Conservation (phyloP, 352 stramenopile species). For the Pythium diclinum region DNA sequence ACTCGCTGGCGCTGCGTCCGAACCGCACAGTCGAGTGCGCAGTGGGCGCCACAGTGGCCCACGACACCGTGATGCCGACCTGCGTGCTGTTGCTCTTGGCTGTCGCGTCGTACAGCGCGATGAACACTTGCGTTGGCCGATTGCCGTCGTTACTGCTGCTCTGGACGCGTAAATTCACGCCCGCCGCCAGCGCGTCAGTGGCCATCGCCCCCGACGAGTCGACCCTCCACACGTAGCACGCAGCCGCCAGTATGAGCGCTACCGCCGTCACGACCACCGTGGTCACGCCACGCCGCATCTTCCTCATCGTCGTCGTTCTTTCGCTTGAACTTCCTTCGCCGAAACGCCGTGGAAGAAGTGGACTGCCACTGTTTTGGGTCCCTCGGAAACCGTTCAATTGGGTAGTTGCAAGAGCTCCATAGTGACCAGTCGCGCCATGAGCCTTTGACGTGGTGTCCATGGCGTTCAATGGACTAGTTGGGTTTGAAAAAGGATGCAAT, state of each 20-base stretch:
- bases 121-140: constrained; percentile 41
- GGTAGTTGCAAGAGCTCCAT: constrained; percentile 10
- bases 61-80: constrained; percentile 58
- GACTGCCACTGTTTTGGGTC: constrained; percentile 23
- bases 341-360: constrained; percentile 14
- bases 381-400: constrained; percentile 6
- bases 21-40: constrained; percentile 49
- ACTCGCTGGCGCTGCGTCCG: constrained; percentile 28
- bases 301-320: constrained; percentile 5
- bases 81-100: not conserved
- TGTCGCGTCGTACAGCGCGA: constrained; percentile 38
- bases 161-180: constrained; percentile 15
- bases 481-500: not conserved
- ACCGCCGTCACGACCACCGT: constrained; percentile 13
- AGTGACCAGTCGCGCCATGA: not conserved
- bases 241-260: constrained; percentile 12
- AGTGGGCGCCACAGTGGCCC: constrained; percentile 44
- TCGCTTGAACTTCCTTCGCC: constrained; percentile 12
- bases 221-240: constrained; percentile 13
- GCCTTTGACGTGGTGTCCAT: not conserved
- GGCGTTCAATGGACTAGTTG: not conserved
- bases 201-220: not conserved
- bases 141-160: constrained; percentile 13
- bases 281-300: constrained; percentile 7
- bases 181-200: not conserved